Percentiles rank a stretch among this genome's conserved stretches.
Conservation (phyloP, 441 rosid species). For the Monsonia emarginata region DNA sequence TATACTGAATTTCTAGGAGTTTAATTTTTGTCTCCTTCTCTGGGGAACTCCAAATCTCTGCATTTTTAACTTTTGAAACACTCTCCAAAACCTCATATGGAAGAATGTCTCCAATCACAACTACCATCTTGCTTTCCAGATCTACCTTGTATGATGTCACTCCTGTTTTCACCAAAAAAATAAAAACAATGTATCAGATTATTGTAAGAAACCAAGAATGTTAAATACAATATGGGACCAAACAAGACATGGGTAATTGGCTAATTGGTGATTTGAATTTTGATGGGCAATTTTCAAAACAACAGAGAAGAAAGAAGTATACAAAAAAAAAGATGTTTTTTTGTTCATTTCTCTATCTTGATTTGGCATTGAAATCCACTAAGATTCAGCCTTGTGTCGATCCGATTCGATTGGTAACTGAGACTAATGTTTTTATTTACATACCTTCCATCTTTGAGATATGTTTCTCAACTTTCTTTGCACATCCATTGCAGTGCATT, state of each 20-base stretch:
- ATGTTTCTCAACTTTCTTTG: slow-evolving; percentile 79
- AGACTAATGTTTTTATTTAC: neutral
- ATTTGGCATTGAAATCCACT: too few relatives aligned
- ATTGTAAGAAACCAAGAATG: too few relatives aligned
- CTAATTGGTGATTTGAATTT: too few relatives aligned
- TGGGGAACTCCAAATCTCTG: slow-evolving; percentile 56
- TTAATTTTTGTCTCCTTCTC: neutral
- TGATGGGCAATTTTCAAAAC: too few relatives aligned
- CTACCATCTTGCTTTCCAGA: slow-evolving; percentile 79
- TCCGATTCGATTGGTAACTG: too few relatives aligned
- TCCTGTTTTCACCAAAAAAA: slow-evolving; percentile 37
- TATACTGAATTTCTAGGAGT: neutral
- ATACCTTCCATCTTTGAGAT: slow-evolving; percentile 74
- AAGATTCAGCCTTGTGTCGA: too few relatives aligned
- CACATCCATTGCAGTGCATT: slow-evolving; percentile 85
- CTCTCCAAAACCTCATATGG: slow-evolving; percentile 65
- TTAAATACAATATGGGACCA: too few relatives aligned
- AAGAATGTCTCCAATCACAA: slow-evolving; percentile 63
- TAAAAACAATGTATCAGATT: too few relatives aligned
- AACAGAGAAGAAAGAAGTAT: too few relatives aligned
- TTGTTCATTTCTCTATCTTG: too few relatives aligned
- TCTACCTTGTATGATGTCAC: slow-evolving; percentile 79
- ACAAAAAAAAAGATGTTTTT: too few relatives aligned
- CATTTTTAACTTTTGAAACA: slow-evolving; percentile 69
- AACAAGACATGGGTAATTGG: too few relatives aligned